Evolutionary conservation across 2,329 filamentous ascomycete genomes (phyloP).

Genomic region (Fusarium sp.): DNA sequence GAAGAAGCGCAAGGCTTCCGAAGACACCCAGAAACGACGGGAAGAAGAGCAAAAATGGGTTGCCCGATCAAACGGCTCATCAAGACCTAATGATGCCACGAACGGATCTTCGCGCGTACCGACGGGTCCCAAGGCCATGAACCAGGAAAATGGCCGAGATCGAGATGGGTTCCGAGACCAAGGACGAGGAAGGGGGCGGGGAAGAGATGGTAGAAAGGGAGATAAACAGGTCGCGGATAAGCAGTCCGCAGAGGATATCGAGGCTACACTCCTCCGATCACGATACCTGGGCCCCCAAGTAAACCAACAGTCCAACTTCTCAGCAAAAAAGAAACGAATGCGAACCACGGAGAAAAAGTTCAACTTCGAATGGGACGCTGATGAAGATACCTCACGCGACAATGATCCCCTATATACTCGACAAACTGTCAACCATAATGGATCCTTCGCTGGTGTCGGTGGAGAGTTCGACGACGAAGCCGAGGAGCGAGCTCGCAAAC

Average conservation of each 20-base stretch:
- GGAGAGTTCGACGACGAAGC: conserved; percentile 66
- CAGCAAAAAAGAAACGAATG: conserved; percentile 94
- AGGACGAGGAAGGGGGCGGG: conserved; percentile 49
- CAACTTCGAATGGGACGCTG: conserved; percentile 97
- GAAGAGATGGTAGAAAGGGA: conserved; percentile 53
- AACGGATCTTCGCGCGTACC: conserved; percentile 61
- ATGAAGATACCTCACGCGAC: conserved; percentile 80
- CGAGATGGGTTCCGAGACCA: conserved; percentile 23
- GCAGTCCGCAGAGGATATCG: conserved; percentile 70
- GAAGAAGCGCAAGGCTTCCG: conserved; percentile 61
- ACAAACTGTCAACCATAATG: conserved; percentile 49
- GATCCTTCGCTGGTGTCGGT: conserved; percentile 62
- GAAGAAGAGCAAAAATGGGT: conserved; percentile 68
- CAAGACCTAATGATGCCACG: conserved; percentile 42
- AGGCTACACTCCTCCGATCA: conserved; percentile 79
- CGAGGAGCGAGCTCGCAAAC: conserved; percentile 66
- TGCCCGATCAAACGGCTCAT: conserved; percentile 46
- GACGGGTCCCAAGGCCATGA: conserved; percentile 78
- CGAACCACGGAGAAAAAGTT: conserved; percentile 96
- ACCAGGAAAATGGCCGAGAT: conserved; percentile 55
- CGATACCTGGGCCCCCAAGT: conserved; percentile 93
- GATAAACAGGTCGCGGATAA: conserved; percentile 53
- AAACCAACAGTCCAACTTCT: conserved; percentile 86
- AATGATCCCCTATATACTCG: conserved; percentile 81
- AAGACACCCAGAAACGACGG: conserved; percentile 76